Evolutionary conservation across 2,329 filamentous ascomycete genomes (phyloP), one percentile per base, ranked within the genome.

Genomic region (Trichoderma citrinoviride): DNA sequence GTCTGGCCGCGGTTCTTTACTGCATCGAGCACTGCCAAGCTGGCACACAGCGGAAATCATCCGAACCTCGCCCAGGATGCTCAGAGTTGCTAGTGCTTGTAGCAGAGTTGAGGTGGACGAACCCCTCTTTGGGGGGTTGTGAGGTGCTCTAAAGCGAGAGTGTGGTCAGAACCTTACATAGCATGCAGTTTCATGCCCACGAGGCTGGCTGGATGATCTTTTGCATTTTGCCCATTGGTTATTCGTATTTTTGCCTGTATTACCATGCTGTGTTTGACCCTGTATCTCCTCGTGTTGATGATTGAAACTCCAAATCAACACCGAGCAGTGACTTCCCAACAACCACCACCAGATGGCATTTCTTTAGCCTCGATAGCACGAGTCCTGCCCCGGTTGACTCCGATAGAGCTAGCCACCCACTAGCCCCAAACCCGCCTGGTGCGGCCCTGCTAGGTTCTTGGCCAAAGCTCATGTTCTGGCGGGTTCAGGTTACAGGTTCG

Each of bases 371-470:
- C 29, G 25, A 33, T 47, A 40, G 55, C 55, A 40, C 21, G 55
- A 58, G 47, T 29, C 43, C 19, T 58, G 55, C 55, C 55, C 55
- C 55, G 29, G 49, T 58, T 46, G 21, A 33, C 43, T 15, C 55
- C 55, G 55, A 58, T 58, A 58, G 43, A 58, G 55, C 55, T 58
- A 58, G 33, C 25, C n/a, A 49, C 29, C 15, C 43, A 23, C 55
- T 58, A 58, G 43, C 43, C 10, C 52, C 14, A 19, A 55, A 55
- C 1, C 19, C 19, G 52, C 19, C 52, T 55, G 19, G 52, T 37
- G 33, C 33, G 33, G 33, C 33, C 33, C 33, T 37, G 33, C 33
- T 37, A 37, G 33, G 14, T 29, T 19, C 19, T n/a, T 19, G 43
- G 27, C 55, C 47, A 43, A 43, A 37, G 33, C 33, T 37, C 33